A percentile compares a stretch with the other conserved stretches of the same genome.
These are phyloP conservation scores for Pouteria campechiana DNA, from an alignment of 179 eudicot genomes.

Conservation along the genomic window DNA sequence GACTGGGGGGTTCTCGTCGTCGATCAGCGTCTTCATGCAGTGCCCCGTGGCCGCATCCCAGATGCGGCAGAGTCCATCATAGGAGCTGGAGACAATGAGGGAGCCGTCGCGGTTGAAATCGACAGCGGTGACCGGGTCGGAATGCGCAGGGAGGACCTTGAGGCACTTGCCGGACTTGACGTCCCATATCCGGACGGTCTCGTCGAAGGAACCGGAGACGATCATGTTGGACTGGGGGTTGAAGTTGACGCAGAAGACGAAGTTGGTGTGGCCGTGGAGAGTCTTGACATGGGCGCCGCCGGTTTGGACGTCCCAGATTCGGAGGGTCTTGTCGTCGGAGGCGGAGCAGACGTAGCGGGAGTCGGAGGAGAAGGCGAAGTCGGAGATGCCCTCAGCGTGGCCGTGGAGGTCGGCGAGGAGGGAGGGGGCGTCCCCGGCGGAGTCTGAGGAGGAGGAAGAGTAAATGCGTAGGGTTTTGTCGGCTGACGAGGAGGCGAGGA, in stretches of 20 bases:
- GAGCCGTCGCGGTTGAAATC: slow-evolving; percentile 66
- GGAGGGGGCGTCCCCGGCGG: slow-evolving; percentile 5
- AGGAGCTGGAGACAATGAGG: slow-evolving; percentile 76
- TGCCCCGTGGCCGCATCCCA: slow-evolving; percentile 96
- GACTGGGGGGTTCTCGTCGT: slow-evolving; percentile 92
- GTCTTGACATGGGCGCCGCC: slow-evolving; percentile 49
- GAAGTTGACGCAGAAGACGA: slow-evolving; percentile 62
- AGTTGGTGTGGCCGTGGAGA: slow-evolving; percentile 71
- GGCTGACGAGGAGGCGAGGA: slow-evolving; percentile 79
- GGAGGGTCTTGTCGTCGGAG: slow-evolving; percentile 76
- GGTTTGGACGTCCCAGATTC: slow-evolving; percentile 51
- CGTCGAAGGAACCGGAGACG: slow-evolving; percentile 78
- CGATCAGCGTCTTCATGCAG: slow-evolving; percentile 89
- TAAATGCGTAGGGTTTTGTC: slow-evolving; percentile 55
- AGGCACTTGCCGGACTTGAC: slow-evolving; percentile 70
- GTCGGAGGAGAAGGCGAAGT: slow-evolving; percentile 74
- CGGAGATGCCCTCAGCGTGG: slow-evolving; percentile 83
- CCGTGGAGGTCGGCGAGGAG: slow-evolving; percentile 27
- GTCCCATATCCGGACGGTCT: slow-evolving; percentile 96
- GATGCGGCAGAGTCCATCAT: slow-evolving; percentile 84
- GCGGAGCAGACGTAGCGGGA: slow-evolving; percentile 66
- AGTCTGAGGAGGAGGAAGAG: slow-evolving; percentile 20
- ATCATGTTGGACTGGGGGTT: slow-evolving; percentile 77
- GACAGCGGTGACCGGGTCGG: slow-evolving; percentile 84
- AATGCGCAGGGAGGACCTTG: slow-evolving; percentile 85